Base-by-base conservation (phyloP, 2,329 filamentous ascomycete species). In the Drechmeria coniospora region DNA sequence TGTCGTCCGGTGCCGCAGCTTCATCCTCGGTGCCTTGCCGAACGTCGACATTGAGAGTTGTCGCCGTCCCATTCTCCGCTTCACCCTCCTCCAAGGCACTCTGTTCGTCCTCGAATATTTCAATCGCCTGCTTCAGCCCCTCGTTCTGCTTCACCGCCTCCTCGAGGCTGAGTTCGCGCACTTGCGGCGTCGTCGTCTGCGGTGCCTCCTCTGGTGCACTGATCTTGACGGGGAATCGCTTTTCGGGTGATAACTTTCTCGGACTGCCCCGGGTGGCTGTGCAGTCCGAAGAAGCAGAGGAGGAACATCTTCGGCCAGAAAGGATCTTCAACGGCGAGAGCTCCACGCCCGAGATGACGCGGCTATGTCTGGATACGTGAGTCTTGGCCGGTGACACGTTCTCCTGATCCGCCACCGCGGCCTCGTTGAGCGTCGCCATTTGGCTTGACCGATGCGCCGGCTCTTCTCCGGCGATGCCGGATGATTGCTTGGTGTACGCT, bases 1-100 rank as follows among this genome's bases (percentile, higher is more conserved):
- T 79, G 40, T 82, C 76, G 38, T 83, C 77, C 2, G 65, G 68
- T 23, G 65, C 65, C 23, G 62, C 59, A n/a, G 51, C 44, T 21
- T 58, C 54, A 24, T 53, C 50, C 26, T 51, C 43, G 8, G 46
- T 42, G 26, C 39, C 35, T 10, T 33, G 29, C 5, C 32, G 27
- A 17, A 32, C 36, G 8, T 51, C 49, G 17, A 46, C 41, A 21
- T 45, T 47, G 15, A 37, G 36, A 23, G 47, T 42, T 19, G 37
- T 43, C 1, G 42, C 38, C 15, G 30, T 26, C 4, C 34, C 32
- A 5, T 39, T 41, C 24, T 38, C 34, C 11, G 43, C 42, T 15
- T 53, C 47, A n/a, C 44, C 42, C 12, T 42, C 40, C 19, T 46
- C 46, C 23, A 44, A 13, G 6, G 40, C 35, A 27, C 40, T 46